These are phyloP conservation scores for Yamadazyma olivae DNA, from an alignment of 805 yeast genomes.

Conservation along the genomic window DNA sequence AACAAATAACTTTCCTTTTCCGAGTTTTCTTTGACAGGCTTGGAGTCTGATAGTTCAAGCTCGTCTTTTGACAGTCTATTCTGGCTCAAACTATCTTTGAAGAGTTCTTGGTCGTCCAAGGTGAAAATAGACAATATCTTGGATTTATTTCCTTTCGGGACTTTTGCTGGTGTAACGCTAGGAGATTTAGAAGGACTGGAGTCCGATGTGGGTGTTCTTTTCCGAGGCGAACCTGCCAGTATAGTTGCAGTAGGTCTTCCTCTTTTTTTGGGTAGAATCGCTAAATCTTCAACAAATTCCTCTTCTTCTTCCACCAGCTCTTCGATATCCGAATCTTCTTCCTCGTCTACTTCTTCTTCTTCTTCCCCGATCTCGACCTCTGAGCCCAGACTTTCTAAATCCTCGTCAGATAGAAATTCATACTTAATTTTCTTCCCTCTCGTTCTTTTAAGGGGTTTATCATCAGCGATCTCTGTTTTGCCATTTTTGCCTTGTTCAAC, in stretches of 20 bases:
- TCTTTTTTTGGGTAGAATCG: background rate
- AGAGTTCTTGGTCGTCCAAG: conserved; percentile 25
- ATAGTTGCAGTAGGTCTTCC: background rate
- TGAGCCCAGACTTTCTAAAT: conserved; percentile 1
- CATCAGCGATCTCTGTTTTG: background rate
- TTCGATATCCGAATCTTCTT: background rate
- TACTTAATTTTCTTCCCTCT: background rate
- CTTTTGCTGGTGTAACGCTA: too few relatives aligned
- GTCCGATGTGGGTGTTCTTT: too few relatives aligned
- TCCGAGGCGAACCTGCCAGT: too few relatives aligned
- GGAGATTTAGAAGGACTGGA: too few relatives aligned
- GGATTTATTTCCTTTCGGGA: too few relatives aligned
- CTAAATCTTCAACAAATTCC: background rate
- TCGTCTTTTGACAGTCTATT: too few relatives aligned
- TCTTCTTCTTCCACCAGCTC: background rate
- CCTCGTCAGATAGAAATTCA: conserved; percentile 5
- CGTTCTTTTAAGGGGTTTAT: conserved; percentile 1
- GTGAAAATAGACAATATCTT: conserved; percentile 5
- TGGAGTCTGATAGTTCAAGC: too few relatives aligned
- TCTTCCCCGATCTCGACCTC: conserved; percentile 1
- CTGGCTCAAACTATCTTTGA: conserved; percentile 17
- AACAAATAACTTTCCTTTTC: background rate
- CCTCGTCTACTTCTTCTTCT: conserved; percentile 3
- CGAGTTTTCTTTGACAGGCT: background rate
- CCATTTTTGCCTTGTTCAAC: background rate